Base-by-base conservation (phyloP, 2,329 filamentous ascomycete species). In the Monosporascus ibericus region DNA sequence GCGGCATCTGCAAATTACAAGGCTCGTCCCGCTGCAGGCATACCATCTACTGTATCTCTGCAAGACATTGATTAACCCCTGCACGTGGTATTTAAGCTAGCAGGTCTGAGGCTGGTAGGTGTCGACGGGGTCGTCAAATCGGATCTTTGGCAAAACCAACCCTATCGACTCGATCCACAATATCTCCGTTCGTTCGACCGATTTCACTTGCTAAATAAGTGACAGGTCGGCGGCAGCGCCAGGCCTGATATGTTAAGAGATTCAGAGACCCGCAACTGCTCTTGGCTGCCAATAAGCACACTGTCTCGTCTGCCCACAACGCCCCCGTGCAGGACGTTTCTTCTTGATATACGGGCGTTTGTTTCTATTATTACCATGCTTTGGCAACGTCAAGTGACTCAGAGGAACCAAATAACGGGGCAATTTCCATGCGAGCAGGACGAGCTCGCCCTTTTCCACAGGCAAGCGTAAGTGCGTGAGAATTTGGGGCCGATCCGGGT, bases 1-100 rank as follows among this genome's bases (percentile, higher is more conserved):
- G 49, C 56, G 48, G 53, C 54, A 61, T 58, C 54, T 61, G 50
- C 49, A 56, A 58, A 59, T 54, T 54, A 52, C 50, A 52, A 52
- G 51, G 48, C 55, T 54, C 53, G 50, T 51, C 52, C 52, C 50
- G 53, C 22, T 24, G 22, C 22, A 22, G 22, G 50, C 52, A 53
- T 46, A 8, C n/a, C 49, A 51, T 51, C 50, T 40, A 55, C 27
- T 53, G 39, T 54, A 56, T 54, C 48, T 58, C 51, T 52, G 55
- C 55, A 53, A 61, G 59, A 61, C 59, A 61, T 58, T 46, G 24
- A 14, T 27, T 25, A 49, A 51, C 49, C 52, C 52, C 57, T 59
- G 58, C 58, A 59, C 57, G 52, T 49, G 36, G 53, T 51, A 40
- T 56, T 53, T 53, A 46, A 24, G 42, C n/a, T 25, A 27, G 50